Evolutionary conservation across 106 monocot genomes (phyloP).

Genomic region (Xerophyta viscosa): DNA sequence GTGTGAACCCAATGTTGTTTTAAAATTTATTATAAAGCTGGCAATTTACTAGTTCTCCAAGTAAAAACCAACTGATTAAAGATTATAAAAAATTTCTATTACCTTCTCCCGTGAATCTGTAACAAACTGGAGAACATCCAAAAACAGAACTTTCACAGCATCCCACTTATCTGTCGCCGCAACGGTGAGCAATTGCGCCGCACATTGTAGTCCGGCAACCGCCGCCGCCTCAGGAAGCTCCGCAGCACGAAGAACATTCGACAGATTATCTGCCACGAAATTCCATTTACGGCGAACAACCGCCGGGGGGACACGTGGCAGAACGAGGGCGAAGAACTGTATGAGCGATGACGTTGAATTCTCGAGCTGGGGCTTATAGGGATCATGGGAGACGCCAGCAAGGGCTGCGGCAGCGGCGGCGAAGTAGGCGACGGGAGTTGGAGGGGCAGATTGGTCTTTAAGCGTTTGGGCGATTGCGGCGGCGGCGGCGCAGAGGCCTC

Average conservation of each 20-base stretch:
- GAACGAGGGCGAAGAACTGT: slow-evolving; percentile 40
- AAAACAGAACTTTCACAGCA: slow-evolving; percentile 29
- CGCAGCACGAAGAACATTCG: slow-evolving; percentile 29
- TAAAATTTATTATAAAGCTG: not conserved
- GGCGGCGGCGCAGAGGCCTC: slow-evolving; percentile 57
- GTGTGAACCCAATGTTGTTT: not conserved
- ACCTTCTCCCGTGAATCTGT: slow-evolving; percentile 51
- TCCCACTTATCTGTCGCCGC: slow-evolving; percentile 53
- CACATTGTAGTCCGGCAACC: slow-evolving; percentile 56
- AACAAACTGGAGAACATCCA: slow-evolving; percentile 39
- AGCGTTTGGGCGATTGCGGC: slow-evolving; percentile 70
- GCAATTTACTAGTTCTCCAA: not conserved
- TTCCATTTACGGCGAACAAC: slow-evolving; percentile 41
- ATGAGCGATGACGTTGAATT: slow-evolving; percentile 45
- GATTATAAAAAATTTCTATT: not conserved
- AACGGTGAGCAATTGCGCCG: slow-evolving; percentile 28
- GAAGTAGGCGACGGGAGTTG: slow-evolving; percentile 76
- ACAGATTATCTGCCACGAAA: slow-evolving; percentile 33
- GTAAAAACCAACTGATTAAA: not conserved
- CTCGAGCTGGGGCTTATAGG: slow-evolving; percentile 22
- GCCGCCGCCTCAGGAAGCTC: slow-evolving; percentile 26
- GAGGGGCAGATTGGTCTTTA: slow-evolving; percentile 47
- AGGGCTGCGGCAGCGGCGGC: slow-evolving; percentile 59
- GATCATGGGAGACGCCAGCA: slow-evolving; percentile 25
- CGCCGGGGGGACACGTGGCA: slow-evolving; percentile 35